phyloP scores from a whole-genome alignment of 495 filamentous ascomycete species.

The Xylaria bambusicola region DNA sequence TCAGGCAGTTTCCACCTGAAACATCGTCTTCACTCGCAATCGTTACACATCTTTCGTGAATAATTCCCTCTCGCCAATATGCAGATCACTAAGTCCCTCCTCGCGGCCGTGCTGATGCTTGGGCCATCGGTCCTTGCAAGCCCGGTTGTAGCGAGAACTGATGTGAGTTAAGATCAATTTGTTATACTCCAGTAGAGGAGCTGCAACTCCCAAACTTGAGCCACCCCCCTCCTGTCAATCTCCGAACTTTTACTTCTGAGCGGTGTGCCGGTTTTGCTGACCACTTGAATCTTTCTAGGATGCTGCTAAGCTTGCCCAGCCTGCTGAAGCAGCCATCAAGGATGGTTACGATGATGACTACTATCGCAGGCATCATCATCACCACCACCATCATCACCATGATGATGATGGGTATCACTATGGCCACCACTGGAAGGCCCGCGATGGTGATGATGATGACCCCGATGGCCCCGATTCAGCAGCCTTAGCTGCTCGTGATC shows the following conservation, averaged over 20 bases:
- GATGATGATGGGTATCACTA: not conserved
- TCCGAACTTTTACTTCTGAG: not conserved
- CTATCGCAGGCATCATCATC: not conserved
- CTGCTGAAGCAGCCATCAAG: not conserved
- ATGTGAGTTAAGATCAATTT: constrained; percentile 5
- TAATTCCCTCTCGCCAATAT: constrained; percentile 6
- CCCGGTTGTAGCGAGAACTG: constrained; percentile 10
- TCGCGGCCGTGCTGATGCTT: constrained; percentile 29
- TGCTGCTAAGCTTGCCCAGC: not conserved
- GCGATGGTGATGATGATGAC: not conserved
- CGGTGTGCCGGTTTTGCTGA: not conserved
- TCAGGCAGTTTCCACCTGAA: not conserved
- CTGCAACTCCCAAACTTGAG: not conserved
- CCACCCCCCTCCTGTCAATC: too few relatives aligned
- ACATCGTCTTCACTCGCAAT: not conserved
- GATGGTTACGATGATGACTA: not conserved
- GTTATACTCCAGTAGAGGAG: not conserved
- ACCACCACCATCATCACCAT: constrained; percentile 1
- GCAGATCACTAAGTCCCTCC: constrained; percentile 28
- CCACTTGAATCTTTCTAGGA: not conserved
- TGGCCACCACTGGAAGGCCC: not conserved
- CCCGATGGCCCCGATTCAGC: not conserved
- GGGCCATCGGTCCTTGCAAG: constrained; percentile 25
- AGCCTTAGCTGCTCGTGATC: too few relatives aligned
- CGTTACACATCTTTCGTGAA: not conserved